These are phyloP conservation scores for Pugionium dolabratum DNA, from an alignment of 345 rosid genomes.

Conservation along the genomic window DNA sequence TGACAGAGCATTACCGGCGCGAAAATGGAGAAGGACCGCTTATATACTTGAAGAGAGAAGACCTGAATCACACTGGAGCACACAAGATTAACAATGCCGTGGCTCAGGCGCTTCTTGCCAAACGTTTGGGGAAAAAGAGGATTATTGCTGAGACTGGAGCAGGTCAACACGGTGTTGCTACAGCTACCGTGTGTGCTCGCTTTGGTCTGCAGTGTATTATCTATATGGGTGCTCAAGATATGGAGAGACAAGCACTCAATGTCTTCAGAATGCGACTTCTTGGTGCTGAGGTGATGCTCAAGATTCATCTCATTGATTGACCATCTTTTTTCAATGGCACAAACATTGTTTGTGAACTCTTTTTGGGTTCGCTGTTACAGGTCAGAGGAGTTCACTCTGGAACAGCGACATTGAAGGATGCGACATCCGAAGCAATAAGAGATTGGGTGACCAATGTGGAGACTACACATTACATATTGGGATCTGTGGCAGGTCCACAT, in stretches of 20 bases:
- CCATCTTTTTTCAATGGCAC: too few species aligned
- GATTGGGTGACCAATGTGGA: constrained; percentile 97
- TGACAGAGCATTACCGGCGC: constrained; percentile 74
- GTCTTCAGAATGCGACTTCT: constrained; percentile 95
- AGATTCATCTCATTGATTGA: too few species aligned
- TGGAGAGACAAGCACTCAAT: constrained; percentile 92
- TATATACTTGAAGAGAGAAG: constrained; percentile 91
- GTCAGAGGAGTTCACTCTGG: constrained; percentile 75
- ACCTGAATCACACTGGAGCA: constrained; percentile 91
- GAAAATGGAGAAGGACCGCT: constrained; percentile 80
- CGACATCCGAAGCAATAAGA: constrained; percentile 75
- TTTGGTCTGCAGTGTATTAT: constrained; percentile 79
- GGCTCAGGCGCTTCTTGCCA: constrained; percentile 88
- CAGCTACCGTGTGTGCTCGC: constrained; percentile 96
- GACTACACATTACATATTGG: constrained; percentile 88
- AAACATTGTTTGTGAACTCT: too few species aligned
- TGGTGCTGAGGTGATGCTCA: constrained; percentile 71
- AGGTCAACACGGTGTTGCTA: constrained; percentile 98
- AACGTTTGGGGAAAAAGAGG: constrained; percentile 73
- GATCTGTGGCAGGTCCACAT: constrained; percentile 97
- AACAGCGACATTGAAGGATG: constrained; percentile 74
- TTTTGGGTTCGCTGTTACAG: constrained; percentile 32
- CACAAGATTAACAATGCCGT: constrained; percentile 93
- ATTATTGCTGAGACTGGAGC: constrained; percentile 97
- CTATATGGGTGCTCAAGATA: constrained; percentile 96